Conservation (phyloP, 306 rosid genomes). For the Astragalus glycyphyllos region DNA sequence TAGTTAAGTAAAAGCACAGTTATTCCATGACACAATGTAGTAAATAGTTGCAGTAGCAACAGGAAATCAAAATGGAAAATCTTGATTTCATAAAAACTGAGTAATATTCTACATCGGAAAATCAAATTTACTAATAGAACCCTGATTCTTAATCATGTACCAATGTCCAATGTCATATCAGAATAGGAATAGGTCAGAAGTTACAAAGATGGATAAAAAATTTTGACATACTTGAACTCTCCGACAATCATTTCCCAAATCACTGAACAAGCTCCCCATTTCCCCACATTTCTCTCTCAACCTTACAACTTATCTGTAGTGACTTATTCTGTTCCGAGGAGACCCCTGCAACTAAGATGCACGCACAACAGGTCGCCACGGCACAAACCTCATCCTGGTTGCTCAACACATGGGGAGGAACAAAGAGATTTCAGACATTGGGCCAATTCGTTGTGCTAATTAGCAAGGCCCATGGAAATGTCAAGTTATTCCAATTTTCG, state of each 20-base stretch:
- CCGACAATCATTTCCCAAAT: not conserved
- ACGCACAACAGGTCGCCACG: not conserved
- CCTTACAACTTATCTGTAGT: not conserved
- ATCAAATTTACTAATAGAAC: not conserved
- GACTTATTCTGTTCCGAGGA: not conserved
- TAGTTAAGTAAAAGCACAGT: not conserved
- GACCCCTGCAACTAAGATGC: not conserved
- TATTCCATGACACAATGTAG: constrained; percentile 1
- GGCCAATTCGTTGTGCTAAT: not conserved
- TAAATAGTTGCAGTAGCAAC: constrained; percentile 8
- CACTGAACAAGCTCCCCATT: not conserved
- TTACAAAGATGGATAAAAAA: not conserved
- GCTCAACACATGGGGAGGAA: not conserved
- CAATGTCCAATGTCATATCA: not conserved
- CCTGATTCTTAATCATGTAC: not conserved
- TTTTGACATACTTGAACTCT: not conserved
- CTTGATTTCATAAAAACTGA: constrained; percentile 2
- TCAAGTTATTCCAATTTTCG: not conserved
- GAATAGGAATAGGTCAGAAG: not conserved
- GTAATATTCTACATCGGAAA: not conserved
- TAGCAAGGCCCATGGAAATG: not conserved
- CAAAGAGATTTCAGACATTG: not conserved
- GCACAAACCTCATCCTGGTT: not conserved
- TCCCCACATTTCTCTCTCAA: not conserved
- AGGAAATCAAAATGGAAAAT: constrained; percentile 12